A percentile compares a stretch with the other conserved stretches of the same genome.
Evolutionary conservation across 2,329 filamentous ascomycete species (phyloP).

Genomic region (Penicillium freii): DNA sequence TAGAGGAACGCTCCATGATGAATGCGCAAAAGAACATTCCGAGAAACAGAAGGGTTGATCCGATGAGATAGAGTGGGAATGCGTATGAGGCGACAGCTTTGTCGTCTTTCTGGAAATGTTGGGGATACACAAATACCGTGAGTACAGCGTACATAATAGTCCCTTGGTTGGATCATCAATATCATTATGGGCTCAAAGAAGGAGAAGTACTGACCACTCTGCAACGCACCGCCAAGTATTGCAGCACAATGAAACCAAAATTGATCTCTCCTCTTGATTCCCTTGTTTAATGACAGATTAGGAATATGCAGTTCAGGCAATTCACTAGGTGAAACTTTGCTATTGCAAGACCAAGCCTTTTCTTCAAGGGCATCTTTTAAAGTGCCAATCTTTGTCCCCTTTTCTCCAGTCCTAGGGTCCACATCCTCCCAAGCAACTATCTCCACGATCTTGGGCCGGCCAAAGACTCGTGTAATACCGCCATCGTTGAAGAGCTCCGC

Average conservation of each 20-base stretch:
- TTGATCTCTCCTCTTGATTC: constrained; percentile 29
- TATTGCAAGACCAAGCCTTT: constrained; percentile 23
- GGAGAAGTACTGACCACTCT: constrained; percentile 25
- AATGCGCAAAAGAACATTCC: constrained; percentile 39
- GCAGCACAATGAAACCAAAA: constrained; percentile 34
- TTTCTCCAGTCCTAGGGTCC: constrained; percentile 32
- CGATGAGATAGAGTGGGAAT: constrained; percentile 35
- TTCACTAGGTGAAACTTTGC: constrained; percentile 6
- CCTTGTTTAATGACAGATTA: constrained; percentile 39
- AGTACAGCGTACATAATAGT: constrained; percentile 30
- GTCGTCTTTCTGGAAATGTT: constrained; percentile 27
- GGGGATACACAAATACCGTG: constrained; percentile 31
- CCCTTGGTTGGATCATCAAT: constrained; percentile 13
- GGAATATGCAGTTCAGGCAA: constrained; percentile 32
- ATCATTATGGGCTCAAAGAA: neutral
- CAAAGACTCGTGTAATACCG: constrained; percentile 39
- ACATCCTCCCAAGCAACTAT: constrained; percentile 45
- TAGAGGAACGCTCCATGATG: constrained; percentile 35
- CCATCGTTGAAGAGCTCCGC: constrained; percentile 49
- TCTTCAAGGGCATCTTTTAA: constrained; percentile 27
- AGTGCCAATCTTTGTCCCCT: constrained; percentile 23
- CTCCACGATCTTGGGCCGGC: constrained; percentile 36
- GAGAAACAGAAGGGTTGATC: constrained; percentile 32
- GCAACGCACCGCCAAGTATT: constrained; percentile 27
- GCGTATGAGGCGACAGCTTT: constrained; percentile 30